Conservation (phyloP, 441 rosid species). For the Adansonia grandidieri region DNA sequence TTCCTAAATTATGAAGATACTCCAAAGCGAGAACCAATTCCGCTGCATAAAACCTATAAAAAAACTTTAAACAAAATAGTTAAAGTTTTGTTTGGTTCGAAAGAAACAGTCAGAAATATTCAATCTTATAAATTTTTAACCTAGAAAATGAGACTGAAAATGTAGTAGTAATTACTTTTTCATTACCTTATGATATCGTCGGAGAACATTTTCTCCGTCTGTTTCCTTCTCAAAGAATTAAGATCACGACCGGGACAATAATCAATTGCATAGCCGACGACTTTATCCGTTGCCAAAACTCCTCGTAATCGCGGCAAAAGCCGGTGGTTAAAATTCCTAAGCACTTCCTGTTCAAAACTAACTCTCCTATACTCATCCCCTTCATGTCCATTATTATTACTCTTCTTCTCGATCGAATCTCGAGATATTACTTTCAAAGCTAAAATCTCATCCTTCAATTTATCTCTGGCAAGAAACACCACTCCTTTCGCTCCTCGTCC, state of each 20-base stretch:
- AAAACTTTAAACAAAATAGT: background rate
- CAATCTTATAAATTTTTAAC: background rate
- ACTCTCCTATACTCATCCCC: conserved; percentile 56
- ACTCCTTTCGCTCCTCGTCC: conserved; percentile 91
- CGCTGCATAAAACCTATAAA: conserved; percentile 58
- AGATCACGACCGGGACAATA: conserved; percentile 79
- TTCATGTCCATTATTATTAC: background rate
- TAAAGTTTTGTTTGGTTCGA: background rate
- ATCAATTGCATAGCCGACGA: conserved; percentile 78
- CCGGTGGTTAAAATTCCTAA: conserved; percentile 60
- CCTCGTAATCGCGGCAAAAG: conserved; percentile 71
- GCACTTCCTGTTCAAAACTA: conserved; percentile 61
- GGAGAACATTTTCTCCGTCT: conserved; percentile 78
- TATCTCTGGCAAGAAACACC: conserved; percentile 60
- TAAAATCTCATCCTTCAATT: conserved; percentile 36
- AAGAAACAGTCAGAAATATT: background rate
- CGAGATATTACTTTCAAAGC: conserved; percentile 73
- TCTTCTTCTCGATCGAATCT: conserved; percentile 58
- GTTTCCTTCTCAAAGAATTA: conserved; percentile 51
- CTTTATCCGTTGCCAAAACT: conserved; percentile 56
- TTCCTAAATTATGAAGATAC: conserved; percentile 52
- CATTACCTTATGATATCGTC: conserved; percentile 59
- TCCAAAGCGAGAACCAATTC: conserved; percentile 59
- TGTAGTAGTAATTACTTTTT: background rate
- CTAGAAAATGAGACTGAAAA: background rate